Base-by-base conservation (phyloP, 2,329 filamentous ascomycete species). In the Trichophyton mentagrophytes region DNA sequence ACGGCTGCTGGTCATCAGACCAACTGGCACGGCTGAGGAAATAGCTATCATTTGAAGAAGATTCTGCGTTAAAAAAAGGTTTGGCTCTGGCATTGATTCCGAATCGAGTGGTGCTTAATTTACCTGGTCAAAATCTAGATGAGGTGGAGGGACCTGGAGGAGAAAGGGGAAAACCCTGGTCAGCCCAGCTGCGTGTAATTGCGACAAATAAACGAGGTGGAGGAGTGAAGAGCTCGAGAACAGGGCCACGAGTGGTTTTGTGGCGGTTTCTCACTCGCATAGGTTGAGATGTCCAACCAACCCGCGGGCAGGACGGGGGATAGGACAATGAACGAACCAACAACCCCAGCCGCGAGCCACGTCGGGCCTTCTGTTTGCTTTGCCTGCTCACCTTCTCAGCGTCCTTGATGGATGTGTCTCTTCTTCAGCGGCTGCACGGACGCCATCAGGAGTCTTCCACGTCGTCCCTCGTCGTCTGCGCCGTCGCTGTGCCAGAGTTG, bases 1-100 rank as follows among this genome's bases (percentile, higher is more conserved):
- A 59, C 51, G 64, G 62, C 64, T 55, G 62, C 64, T 60, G 60
- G 60, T 63, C 62, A 61, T 56, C 58, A n/a, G 56, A 44, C 53
- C 61, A 46, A 60, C 59, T 20, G 27, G 38, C 44, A 53, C 55
- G n/a, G 55, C 49, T 53, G n/a, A 53, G 11, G 2, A 4, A 13
- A 33, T n/a, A 53, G 49, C 49, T 53, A 33, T 53, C 22, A 53
- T 53, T 53, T 53, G 49, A 47, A 20, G 20, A 20, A 47, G 13
- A 30, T 27, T 53, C n/a, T 30, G 49, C 22, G 49, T 53, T 53
- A 53, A 33, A 33, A 49, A 38, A 13, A 22, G 27, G 33, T 13
- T 33, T 53, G 49, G 49, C 3, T 30, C 3, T 13, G 25, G 13
- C 3, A 25, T 33, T 30, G 49, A 25, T 17, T 53, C 11, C 33